phyloP scores from a whole-genome alignment of 345 rosid genomes.

The Eucalyptus pauciflora region DNA sequence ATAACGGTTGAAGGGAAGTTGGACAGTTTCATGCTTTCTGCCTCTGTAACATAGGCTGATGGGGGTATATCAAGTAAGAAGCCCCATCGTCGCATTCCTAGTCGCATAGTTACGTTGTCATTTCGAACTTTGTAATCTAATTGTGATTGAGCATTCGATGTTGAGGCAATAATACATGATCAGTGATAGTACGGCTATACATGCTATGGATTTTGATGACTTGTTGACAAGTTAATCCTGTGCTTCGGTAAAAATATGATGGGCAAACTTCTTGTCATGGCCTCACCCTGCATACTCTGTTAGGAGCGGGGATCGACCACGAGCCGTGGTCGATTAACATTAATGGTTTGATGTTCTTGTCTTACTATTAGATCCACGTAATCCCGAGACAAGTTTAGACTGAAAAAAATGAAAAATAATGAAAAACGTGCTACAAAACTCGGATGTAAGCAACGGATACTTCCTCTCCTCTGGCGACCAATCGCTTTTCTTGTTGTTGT shows the following conservation, averaged over 20 bases:
- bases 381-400: neutral
- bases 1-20: constrained; percentile 3
- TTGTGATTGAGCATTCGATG: neutral
- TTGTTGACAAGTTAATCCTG: neutral
- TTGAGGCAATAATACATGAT: neutral
- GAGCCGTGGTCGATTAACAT: no score
- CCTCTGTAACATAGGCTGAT: constrained; percentile 21
- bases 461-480: neutral
- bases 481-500: neutral
- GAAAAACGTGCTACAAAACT: neutral
- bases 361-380: neutral
- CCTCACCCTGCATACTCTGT: neutral
- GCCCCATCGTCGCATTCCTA: constrained; percentile 13
- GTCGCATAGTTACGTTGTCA: neutral
- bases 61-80: constrained; percentile 20
- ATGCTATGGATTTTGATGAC: neutral
- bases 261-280: neutral
- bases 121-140: no score
- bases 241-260: neutral
- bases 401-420: no score
- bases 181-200: neutral
- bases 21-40: neutral
- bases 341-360: neutral
- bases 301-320: neutral
- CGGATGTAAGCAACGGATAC: neutral